phyloP scores from a whole-genome alignment of 805 yeast species.

The Metschnikowia hibisci region DNA sequence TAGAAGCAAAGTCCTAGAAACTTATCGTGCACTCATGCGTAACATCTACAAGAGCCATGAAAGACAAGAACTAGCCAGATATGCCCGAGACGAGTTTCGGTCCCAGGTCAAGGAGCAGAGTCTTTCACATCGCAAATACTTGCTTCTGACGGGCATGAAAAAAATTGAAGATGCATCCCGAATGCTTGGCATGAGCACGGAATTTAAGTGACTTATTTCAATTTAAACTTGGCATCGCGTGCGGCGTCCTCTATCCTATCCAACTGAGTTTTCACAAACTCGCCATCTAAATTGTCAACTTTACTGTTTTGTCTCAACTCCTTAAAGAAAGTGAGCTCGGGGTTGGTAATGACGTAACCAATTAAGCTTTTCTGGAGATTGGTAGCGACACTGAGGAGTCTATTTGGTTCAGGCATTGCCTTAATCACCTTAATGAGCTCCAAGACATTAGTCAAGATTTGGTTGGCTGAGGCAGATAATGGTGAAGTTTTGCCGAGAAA shows the following conservation, averaged over 20 bases:
- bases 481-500: conserved; percentile 18
- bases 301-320: conserved; percentile 3
- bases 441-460: conserved; percentile 11
- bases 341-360: conserved; percentile 8
- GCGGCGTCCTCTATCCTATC: conserved; percentile 13
- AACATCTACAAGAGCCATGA: conserved; percentile 36
- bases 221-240: conserved; percentile 12
- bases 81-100: conserved; percentile 33
- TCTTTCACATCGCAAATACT: conserved; percentile 34
- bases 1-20: conserved; percentile 30
- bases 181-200: conserved; percentile 19
- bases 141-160: conserved; percentile 32
- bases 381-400: conserved; percentile 7
- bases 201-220: conserved; percentile 7
- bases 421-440: conserved; percentile 15
- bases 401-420: conserved; percentile 8
- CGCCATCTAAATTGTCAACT: neutral
- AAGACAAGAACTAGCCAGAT: conserved; percentile 29
- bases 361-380: conserved; percentile 11
- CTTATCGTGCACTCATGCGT: conserved; percentile 33
- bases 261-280: conserved; percentile 8
- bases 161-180: conserved; percentile 23
- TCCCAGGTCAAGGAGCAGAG: conserved; percentile 25
- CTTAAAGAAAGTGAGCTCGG: conserved; percentile 11
- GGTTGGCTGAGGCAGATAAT: conserved; percentile 12